These are phyloP conservation scores for Fragosphaeria purpurea DNA, from an alignment of 2,329 filamentous ascomycete genomes.

Conservation along the genomic window DNA sequence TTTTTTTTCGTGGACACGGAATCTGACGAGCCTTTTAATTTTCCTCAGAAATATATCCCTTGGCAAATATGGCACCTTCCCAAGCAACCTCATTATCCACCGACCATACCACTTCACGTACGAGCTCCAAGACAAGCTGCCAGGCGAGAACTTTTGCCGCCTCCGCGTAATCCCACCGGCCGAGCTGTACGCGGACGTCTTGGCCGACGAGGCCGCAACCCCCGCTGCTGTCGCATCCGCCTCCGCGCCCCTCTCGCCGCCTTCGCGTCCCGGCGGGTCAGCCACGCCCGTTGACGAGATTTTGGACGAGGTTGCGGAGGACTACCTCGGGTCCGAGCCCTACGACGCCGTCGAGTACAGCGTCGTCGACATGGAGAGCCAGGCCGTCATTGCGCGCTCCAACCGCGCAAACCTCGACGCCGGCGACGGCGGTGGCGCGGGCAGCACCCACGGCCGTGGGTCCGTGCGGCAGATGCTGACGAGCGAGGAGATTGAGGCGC, in stretches of 20 bases:
- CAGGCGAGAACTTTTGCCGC: conserved; percentile 54
- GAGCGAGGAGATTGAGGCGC: conserved; percentile 64
- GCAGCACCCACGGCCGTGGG: no score
- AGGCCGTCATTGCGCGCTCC: conserved; percentile 42
- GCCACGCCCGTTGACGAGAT: conserved; percentile 31
- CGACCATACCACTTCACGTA: conserved; percentile 87
- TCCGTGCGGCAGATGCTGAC: conserved; percentile 56
- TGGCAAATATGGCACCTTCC: conserved; percentile 87
- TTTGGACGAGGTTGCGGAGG: background rate
- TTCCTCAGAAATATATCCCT: conserved; percentile 64
- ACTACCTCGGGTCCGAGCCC: conserved; percentile 12
- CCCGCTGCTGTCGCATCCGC: conserved; percentile 21
- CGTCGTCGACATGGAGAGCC: conserved; percentile 34
- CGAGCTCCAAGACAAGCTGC: conserved; percentile 66
- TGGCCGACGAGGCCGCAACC: conserved; percentile 32
- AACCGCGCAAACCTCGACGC: conserved; percentile 51
- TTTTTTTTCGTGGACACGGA: background rate
- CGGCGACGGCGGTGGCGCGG: background rate
- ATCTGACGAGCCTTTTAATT: conserved; percentile 2
- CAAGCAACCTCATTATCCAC: conserved; percentile 80
- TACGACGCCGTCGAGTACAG: conserved; percentile 35
- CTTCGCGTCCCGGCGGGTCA: conserved; percentile 10
- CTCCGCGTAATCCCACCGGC: conserved; percentile 69
- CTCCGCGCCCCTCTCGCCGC: background rate
- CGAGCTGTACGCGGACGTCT: conserved; percentile 75